These are phyloP conservation scores for Dimocarpus longan DNA, from an alignment of 345 rosid species.

Conservation along the genomic window DNA sequence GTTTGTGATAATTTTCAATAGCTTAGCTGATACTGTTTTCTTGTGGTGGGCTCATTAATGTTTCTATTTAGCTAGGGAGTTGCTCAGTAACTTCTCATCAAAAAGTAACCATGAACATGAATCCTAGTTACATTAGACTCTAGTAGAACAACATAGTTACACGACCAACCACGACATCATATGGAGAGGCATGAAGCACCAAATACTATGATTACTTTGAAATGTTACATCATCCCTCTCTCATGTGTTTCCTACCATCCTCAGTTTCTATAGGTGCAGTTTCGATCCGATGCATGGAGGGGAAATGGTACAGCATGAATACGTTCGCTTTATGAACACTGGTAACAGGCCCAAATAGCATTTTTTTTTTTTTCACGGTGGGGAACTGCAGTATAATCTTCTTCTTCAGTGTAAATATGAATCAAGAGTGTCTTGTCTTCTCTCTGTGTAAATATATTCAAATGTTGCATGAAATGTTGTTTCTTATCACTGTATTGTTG, in stretches of 20 bases:
- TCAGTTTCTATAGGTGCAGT: constrained; percentile 70
- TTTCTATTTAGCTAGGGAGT: neutral
- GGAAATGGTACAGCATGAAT: constrained; percentile 66
- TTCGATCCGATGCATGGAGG: constrained; percentile 68
- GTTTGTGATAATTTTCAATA: constrained; percentile 35
- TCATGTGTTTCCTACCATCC: neutral
- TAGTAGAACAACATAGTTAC: neutral
- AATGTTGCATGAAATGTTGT: neutral
- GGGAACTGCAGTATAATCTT: neutral
- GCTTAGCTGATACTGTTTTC: neutral
- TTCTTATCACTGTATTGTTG: neutral
- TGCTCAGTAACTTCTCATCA: neutral
- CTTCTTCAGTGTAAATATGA: constrained; percentile 5
- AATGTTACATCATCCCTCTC: neutral
- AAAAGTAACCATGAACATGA: neutral
- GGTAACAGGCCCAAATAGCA: constrained; percentile 34
- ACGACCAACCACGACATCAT: neutral
- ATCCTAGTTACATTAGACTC: neutral
- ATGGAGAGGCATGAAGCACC: neutral
- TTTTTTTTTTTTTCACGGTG: neutral
- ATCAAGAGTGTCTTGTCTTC: neutral
- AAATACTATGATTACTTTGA: neutral
- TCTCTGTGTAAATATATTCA: constrained; percentile 12
- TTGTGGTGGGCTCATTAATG: neutral
- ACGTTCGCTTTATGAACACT: constrained; percentile 50